Conservation (phyloP, 176 grass and related monocot genomes). For the Eragrostis nindensis region DNA sequence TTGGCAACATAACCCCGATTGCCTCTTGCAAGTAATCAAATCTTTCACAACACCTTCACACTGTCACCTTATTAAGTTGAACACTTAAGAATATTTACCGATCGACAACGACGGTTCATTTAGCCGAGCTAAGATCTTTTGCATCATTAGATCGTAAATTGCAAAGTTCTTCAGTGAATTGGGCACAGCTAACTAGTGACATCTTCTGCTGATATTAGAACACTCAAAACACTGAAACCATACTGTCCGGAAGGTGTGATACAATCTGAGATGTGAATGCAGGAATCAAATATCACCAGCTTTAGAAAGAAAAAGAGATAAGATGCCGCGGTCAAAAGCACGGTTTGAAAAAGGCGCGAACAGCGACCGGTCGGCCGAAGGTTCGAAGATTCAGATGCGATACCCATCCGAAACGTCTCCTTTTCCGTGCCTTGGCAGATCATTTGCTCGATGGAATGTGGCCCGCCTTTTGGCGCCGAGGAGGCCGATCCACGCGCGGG, state of each 20-base stretch:
- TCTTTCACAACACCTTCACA: background rate
- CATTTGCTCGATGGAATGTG: background rate
- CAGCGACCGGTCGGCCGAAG: background rate
- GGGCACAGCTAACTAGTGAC: too few relatives aligned
- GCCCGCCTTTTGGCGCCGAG: background rate
- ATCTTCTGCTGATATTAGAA: too few relatives aligned
- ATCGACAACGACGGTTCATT: too few relatives aligned
- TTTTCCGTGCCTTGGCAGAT: background rate
- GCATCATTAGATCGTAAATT: too few relatives aligned
- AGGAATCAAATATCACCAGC: background rate
- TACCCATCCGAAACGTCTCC: background rate
- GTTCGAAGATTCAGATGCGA: conserved; percentile 22
- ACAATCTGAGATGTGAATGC: background rate
- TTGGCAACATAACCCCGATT: background rate
- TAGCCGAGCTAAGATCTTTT: too few relatives aligned
- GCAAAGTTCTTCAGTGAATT: too few relatives aligned
- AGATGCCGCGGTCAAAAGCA: conserved; percentile 42
- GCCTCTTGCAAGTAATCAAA: background rate
- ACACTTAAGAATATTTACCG: too few relatives aligned
- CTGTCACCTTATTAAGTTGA: too few relatives aligned
- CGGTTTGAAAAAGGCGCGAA: conserved; percentile 26
- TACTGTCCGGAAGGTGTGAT: background rate
- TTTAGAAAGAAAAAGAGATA: conserved; percentile 7
- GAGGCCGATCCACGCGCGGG: background rate
- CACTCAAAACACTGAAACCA: background rate